These are phyloP conservation scores for Eruca vesicaria DNA, from an alignment of 441 rosid genomes.

Conservation along the genomic window DNA sequence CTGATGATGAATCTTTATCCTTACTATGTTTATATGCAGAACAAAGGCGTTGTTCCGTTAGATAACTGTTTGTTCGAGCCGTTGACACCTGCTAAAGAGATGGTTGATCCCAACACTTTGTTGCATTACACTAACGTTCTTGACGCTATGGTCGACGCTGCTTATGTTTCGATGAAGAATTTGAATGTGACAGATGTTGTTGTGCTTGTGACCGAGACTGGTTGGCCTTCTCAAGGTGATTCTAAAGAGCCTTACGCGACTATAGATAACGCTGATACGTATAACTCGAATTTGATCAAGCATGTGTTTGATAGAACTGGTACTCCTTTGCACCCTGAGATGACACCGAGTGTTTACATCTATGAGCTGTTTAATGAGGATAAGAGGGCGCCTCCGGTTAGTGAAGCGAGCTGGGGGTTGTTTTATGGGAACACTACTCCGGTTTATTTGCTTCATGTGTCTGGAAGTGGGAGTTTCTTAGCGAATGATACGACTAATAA, in stretches of 20 bases:
- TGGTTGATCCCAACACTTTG: constrained; percentile 97
- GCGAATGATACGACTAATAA: constrained; percentile 94
- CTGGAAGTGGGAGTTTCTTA: constrained; percentile 81
- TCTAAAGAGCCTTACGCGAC: constrained; percentile 87
- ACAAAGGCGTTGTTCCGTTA: constrained; percentile 95
- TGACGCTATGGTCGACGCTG: constrained; percentile 95
- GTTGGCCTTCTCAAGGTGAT: constrained; percentile 94
- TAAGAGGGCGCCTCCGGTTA: constrained; percentile 65
- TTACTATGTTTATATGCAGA: constrained; percentile 92
- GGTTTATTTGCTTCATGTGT: constrained; percentile 83
- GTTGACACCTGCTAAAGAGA: constrained; percentile 82
- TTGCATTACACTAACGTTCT: constrained; percentile 92
- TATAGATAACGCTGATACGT: constrained; percentile 75
- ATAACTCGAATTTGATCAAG: constrained; percentile 87
- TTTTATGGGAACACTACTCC: constrained; percentile 81
- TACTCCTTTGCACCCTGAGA: constrained; percentile 87
- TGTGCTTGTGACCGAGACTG: constrained; percentile 83
- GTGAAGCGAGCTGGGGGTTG: constrained; percentile 94
- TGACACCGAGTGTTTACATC: constrained; percentile 74
- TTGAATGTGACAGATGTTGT: constrained; percentile 77
- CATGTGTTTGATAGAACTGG: constrained; percentile 81
- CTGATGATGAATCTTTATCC: constrained; percentile 98
- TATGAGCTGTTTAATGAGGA: constrained; percentile 95
- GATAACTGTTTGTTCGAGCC: constrained; percentile 89
- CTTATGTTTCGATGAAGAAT: constrained; percentile 90